These are phyloP conservation scores for Neurospora sp. DNA, from an alignment of 495 filamentous ascomycete species.

Conservation along the genomic window DNA sequence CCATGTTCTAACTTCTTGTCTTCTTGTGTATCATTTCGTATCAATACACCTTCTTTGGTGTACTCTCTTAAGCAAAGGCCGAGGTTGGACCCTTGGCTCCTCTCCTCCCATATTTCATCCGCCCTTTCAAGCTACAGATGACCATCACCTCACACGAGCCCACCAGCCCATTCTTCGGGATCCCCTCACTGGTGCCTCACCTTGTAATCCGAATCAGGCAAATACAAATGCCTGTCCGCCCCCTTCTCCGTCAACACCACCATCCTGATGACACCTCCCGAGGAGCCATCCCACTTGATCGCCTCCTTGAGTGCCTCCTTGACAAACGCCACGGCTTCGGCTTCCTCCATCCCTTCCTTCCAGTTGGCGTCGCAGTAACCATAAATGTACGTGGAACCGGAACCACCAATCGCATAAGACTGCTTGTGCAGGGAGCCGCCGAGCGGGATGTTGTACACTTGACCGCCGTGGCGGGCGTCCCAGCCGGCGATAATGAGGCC, in stretches of 20 bases:
- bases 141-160: not conserved
- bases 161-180: not conserved
- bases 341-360: conserved; percentile 90
- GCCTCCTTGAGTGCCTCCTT: conserved; percentile 83
- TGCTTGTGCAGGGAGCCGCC: conserved; percentile 98
- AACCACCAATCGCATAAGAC: conserved; percentile 89
- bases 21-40: not conserved
- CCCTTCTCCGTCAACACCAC: conserved; percentile 84
- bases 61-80: not conserved
- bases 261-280: conserved; percentile 94
- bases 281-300: conserved; percentile 99
- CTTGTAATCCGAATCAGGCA: conserved; percentile 78
- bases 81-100: not conserved
- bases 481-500: conserved; percentile 97
- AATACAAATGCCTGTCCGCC: conserved; percentile 80
- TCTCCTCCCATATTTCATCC: not conserved
- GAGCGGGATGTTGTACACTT: conserved; percentile 93
- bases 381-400: conserved; percentile 98
- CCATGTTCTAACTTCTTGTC: not conserved
- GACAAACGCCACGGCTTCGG: conserved; percentile 86
- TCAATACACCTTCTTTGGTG: not conserved
- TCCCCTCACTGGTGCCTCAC: conserved; percentile 29
- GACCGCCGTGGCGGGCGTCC: conserved; percentile 84
- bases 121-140: not conserved
- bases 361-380: conserved; percentile 96